Evolutionary conservation across 139 green algal genomes (phyloP).

Genomic region (Coelastrella sp.): DNA sequence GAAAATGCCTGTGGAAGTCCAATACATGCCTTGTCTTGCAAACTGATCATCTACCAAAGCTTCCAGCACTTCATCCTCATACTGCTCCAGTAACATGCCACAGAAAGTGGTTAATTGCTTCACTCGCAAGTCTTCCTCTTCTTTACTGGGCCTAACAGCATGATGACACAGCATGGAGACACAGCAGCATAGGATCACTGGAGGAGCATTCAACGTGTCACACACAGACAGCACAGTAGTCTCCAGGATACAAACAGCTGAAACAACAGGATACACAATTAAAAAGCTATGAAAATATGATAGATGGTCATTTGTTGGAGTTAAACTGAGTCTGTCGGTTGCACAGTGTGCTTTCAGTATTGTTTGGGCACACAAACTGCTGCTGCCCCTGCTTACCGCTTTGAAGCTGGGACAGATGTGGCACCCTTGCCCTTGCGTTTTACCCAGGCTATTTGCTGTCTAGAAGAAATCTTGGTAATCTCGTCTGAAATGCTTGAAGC

Average conservation of each 20-base stretch:
- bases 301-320: too few relatives aligned
- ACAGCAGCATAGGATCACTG: not conserved
- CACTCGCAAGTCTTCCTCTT: constrained; percentile 48
- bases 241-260: not conserved
- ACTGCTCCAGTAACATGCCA: constrained; percentile 64
- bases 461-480: not conserved
- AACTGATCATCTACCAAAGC: constrained; percentile 41
- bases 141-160: constrained; percentile 7
- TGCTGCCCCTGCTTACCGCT: not conserved
- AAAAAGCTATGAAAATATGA: too few relatives aligned
- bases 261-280: too few relatives aligned
- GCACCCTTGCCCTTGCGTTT: constrained; percentile 42
- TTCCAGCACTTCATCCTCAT: constrained; percentile 73
- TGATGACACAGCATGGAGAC: not conserved
- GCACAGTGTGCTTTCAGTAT: too few relatives aligned
- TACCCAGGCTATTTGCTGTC: constrained; percentile 1
- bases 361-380: not conserved
- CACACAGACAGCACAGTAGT: not conserved
- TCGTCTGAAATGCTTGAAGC: too few relatives aligned
- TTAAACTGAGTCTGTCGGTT: too few relatives aligned
- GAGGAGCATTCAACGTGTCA: not conserved
- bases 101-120: constrained; percentile 68
- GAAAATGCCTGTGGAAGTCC: not conserved
- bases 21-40: not conserved
- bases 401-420: constrained; percentile 12